phyloP scores from a whole-genome alignment of 164 flowering plant species.

The Vitis rupestris region DNA sequence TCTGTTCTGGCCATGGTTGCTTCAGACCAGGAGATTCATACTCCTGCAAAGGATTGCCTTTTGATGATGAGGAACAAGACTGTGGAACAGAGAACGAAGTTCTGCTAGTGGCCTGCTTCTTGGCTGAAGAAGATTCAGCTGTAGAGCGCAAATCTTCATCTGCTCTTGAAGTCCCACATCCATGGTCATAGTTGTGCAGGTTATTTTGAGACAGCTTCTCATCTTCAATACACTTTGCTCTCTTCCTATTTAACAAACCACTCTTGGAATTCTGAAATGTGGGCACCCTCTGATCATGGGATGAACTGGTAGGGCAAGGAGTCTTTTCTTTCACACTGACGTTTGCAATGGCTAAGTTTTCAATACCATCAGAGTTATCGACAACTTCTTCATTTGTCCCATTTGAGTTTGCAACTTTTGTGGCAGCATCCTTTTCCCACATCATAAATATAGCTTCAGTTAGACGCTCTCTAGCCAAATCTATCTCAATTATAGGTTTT shows the following conservation, averaged over 20 bases:
- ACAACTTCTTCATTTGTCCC: constrained; percentile 63
- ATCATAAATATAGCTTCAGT: constrained; percentile 54
- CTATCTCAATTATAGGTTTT: constrained; percentile 75
- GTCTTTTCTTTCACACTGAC: constrained; percentile 28
- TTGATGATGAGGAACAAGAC: constrained; percentile 36
- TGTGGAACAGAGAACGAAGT: constrained; percentile 51
- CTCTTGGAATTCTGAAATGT: constrained; percentile 38
- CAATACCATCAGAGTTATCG: constrained; percentile 41
- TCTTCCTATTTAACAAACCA: constrained; percentile 31
- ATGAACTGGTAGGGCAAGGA: constrained; percentile 44
- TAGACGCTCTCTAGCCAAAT: constrained; percentile 60
- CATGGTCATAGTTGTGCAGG: constrained; percentile 5
- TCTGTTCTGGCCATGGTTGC: constrained; percentile 26
- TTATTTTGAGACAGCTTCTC: constrained; percentile 21
- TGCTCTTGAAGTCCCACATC: constrained; percentile 27
- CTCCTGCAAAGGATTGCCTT: constrained; percentile 13
- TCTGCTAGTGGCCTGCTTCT: constrained; percentile 43
- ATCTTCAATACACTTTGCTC: constrained; percentile 34
- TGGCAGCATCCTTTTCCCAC: constrained; percentile 63
- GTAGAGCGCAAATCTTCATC: constrained; percentile 80
- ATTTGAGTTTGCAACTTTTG: constrained; percentile 32
- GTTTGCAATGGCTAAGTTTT: constrained; percentile 26
- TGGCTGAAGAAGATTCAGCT: constrained; percentile 73
- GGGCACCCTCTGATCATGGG: constrained; percentile 89
- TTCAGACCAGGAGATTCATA: constrained; percentile 19